A percentile compares a stretch with the other conserved stretches of the same genome.
phyloP scores from a whole-genome alignment of 2,329 filamentous ascomycete genomes.

The Aspergillus candidus region DNA sequence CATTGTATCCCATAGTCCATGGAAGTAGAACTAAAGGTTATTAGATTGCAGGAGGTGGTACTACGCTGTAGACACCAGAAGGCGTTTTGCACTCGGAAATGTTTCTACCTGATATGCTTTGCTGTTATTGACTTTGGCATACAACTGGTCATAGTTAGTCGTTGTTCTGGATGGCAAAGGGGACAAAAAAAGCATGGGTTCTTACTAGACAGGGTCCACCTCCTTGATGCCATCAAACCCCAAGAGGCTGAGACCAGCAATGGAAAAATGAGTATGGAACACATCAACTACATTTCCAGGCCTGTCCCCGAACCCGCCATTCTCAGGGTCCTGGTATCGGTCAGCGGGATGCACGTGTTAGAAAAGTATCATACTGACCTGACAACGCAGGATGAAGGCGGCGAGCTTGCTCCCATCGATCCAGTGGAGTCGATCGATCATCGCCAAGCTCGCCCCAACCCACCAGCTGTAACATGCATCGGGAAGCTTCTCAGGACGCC shows the following conservation, averaged over 20 bases:
- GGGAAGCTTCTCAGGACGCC: conserved; percentile 87
- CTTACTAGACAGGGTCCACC: conserved; percentile 82
- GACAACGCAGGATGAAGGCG: conserved; percentile 77
- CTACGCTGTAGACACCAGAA: conserved; percentile 2
- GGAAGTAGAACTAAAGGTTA: conserved; percentile 52
- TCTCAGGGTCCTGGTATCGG: conserved; percentile 60
- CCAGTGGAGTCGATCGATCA: conserved; percentile 85
- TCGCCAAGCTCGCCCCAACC: conserved; percentile 86
- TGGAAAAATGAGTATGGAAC: conserved; percentile 86
- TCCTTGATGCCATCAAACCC: conserved; percentile 68
- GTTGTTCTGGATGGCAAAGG: too few relatives aligned
- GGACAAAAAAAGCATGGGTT: conserved; percentile 4
- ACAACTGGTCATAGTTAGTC: conserved; percentile 43
- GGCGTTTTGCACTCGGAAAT: not conserved
- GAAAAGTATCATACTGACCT: conserved; percentile 44
- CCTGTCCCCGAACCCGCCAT: conserved; percentile 81
- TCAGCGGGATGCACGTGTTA: conserved; percentile 2
- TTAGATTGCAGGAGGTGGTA: conserved; percentile 61
- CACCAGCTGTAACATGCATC: conserved; percentile 99
- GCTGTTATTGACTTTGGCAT: conserved; percentile 64
- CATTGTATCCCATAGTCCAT: conserved; percentile 64
- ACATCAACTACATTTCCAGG: conserved; percentile 96
- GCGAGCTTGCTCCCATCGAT: conserved; percentile 77
- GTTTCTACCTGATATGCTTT: conserved; percentile 45
- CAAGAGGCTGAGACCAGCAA: conserved; percentile 81